Conservation (phyloP, 139 green algal species). For the Closterium sp. region DNA sequence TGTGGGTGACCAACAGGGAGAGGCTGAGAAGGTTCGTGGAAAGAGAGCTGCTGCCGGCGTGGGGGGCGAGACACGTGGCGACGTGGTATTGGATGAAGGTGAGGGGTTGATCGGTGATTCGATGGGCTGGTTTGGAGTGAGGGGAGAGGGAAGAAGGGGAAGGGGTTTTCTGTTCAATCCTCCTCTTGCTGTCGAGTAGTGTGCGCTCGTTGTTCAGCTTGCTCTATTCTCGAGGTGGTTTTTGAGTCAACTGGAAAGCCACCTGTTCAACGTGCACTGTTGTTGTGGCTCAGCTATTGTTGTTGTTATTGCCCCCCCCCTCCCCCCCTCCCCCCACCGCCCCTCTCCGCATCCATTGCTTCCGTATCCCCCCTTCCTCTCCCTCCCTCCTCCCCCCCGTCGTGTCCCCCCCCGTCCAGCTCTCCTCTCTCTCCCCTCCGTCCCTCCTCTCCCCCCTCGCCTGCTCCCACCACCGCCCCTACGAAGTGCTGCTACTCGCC, state of each 20-base stretch:
- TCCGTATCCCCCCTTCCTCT: not conserved
- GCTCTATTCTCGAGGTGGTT: no score
- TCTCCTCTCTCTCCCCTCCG: not conserved
- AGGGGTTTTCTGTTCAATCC: not conserved
- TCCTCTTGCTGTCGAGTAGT: not conserved
- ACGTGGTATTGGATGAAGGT: slow-evolving; percentile 81
- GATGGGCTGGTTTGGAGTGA: slow-evolving; percentile 27
- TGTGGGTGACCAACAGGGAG: slow-evolving; percentile 83
- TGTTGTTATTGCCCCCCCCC: no score
- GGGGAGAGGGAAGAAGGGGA: not conserved
- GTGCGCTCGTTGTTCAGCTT: no score
- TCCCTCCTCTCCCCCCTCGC: not conserved
- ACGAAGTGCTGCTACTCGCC: slow-evolving; percentile 62
- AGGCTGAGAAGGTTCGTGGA: slow-evolving; percentile 66
- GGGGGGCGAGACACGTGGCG: slow-evolving; percentile 62
- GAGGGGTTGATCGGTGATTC: slow-evolving; percentile 37
- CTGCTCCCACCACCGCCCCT: slow-evolving; percentile 64
- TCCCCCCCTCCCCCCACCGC: no score
- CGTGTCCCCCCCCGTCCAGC: not conserved
- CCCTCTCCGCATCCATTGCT: no score
- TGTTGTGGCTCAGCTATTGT: no score
- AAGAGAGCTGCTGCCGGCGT: slow-evolving; percentile 69
- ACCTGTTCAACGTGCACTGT: no score
- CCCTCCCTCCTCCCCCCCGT: not conserved
- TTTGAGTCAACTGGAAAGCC: no score